Conservation (phyloP, 306 rosid genomes). For the Vigna hirtella region DNA sequence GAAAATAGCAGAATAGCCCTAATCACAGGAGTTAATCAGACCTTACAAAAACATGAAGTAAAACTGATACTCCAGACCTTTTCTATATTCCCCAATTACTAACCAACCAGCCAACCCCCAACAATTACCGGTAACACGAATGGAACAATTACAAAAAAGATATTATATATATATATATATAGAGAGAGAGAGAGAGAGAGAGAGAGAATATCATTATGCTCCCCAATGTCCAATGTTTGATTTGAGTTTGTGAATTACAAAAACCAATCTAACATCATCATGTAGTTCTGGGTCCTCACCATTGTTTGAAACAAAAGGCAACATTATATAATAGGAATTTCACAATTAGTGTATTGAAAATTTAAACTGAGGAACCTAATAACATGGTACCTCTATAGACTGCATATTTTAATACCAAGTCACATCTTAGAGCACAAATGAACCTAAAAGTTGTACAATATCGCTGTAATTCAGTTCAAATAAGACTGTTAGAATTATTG, state of each 20-base stretch:
- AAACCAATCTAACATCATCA: too few species aligned
- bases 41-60: slow-evolving; percentile 12
- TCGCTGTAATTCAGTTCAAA: slow-evolving; percentile 13
- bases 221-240: too few species aligned
- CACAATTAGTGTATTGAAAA: neutral
- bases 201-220: neutral
- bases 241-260: too few species aligned
- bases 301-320: neutral
- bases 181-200: neutral
- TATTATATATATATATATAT: too few species aligned
- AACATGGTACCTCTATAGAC: slow-evolving; percentile 6
- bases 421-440: slow-evolving; percentile 1
- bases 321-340: neutral
- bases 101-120: slow-evolving; percentile 1
- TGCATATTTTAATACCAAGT: neutral
- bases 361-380: slow-evolving; percentile 1
- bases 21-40: slow-evolving; percentile 1
- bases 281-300: too few species aligned
- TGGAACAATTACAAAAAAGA: neutral
- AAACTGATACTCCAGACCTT: slow-evolving; percentile 6
- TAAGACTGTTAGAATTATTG: too few species aligned
- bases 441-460: neutral
- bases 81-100: neutral
- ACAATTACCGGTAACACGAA: neutral
- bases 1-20: slow-evolving; percentile 19